phyloP scores from a whole-genome alignment of 2,329 filamentous ascomycete genomes.

The Beauveria australis region DNA sequence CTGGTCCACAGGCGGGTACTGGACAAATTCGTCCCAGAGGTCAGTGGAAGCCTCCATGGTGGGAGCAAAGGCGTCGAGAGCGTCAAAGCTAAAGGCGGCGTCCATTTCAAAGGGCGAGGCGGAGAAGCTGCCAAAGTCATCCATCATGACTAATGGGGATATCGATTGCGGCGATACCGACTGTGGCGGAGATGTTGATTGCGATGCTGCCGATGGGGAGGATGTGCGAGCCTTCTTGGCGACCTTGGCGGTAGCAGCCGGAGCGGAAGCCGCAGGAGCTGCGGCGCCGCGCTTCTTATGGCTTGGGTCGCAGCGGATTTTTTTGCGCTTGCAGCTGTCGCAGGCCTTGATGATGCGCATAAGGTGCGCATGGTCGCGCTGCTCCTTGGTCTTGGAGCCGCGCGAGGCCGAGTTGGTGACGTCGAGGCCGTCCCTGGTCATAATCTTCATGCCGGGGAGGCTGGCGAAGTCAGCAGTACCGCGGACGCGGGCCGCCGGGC shows the following conservation, averaged over 20 bases:
- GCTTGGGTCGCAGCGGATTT: conserved; percentile 54
- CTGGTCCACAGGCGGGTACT: conserved; percentile 30
- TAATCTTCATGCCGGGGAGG: conserved; percentile 57
- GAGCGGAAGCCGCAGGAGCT: conserved; percentile 16
- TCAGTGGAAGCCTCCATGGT: conserved; percentile 18
- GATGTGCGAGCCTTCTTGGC: conserved; percentile 8
- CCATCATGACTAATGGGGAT: not conserved
- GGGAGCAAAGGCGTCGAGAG: conserved; percentile 13
- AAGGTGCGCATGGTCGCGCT: conserved; percentile 57
- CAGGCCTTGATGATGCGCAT: conserved; percentile 64
- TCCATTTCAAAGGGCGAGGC: conserved; percentile 15
- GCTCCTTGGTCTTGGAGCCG: conserved; percentile 59
- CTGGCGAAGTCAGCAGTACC: conserved; percentile 37
- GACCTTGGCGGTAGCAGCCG: not conserved
- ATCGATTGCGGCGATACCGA: not conserved
- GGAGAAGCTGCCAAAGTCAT: conserved; percentile 1
- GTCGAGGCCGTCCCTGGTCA: conserved; percentile 55
- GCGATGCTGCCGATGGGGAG: conserved; percentile 13
- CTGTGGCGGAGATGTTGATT: conserved; percentile 9
- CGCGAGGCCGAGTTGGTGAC: conserved; percentile 55
- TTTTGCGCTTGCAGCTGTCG: conserved; percentile 53
- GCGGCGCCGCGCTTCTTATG: conserved; percentile 42
- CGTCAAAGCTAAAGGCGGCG: conserved; percentile 10
- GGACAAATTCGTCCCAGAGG: conserved; percentile 38
- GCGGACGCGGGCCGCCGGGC: conserved; percentile 21